phyloP scores from a whole-genome alignment of 169 alveolate genomes.

The Plasmodium vivax region DNA sequence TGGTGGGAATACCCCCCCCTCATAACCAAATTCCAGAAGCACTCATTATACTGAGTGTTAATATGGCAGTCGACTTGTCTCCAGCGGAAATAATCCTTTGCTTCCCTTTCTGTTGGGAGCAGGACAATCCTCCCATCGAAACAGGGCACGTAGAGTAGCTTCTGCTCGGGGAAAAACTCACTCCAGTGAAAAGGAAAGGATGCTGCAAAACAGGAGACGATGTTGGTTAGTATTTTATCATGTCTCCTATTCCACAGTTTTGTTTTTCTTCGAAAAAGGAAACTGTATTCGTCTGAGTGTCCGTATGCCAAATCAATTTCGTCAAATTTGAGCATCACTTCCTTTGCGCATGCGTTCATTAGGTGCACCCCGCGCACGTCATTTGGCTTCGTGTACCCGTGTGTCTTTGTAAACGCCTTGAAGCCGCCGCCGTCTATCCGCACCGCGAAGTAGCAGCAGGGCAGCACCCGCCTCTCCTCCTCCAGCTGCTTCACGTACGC shows the following conservation, averaged over 20 bases:
- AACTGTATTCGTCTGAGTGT: slow-evolving; percentile 92
- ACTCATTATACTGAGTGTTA: slow-evolving; percentile 95
- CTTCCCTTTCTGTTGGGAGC: slow-evolving; percentile 91
- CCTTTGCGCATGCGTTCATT: slow-evolving; percentile 93
- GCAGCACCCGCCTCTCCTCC: slow-evolving; percentile 84
- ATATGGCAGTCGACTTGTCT: slow-evolving; percentile 96
- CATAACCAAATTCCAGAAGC: slow-evolving; percentile 95
- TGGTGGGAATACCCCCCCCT: slow-evolving; percentile 87
- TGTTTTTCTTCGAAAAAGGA: slow-evolving; percentile 75
- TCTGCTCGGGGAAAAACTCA: slow-evolving; percentile 82
- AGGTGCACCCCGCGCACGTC: slow-evolving; percentile 91
- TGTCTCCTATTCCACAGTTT: slow-evolving; percentile 79
- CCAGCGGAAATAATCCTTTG: slow-evolving; percentile 93
- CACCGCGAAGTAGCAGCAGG: slow-evolving; percentile 92
- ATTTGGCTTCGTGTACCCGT: slow-evolving; percentile 94
- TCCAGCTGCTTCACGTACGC: slow-evolving; percentile 95
- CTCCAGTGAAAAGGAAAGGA: slow-evolving; percentile 91
- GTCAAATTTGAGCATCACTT: slow-evolving; percentile 91
- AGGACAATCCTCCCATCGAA: slow-evolving; percentile 95
- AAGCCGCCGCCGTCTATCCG: slow-evolving; percentile 97
- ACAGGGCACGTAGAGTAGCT: slow-evolving; percentile 89
- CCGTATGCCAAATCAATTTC: slow-evolving; percentile 96
- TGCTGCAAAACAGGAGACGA: slow-evolving; percentile 93
- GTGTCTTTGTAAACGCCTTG: slow-evolving; percentile 89
- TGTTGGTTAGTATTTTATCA: slow-evolving; percentile 89